Base-by-base conservation (phyloP, 306 rosid species). In the Inga leiocalycina region DNA sequence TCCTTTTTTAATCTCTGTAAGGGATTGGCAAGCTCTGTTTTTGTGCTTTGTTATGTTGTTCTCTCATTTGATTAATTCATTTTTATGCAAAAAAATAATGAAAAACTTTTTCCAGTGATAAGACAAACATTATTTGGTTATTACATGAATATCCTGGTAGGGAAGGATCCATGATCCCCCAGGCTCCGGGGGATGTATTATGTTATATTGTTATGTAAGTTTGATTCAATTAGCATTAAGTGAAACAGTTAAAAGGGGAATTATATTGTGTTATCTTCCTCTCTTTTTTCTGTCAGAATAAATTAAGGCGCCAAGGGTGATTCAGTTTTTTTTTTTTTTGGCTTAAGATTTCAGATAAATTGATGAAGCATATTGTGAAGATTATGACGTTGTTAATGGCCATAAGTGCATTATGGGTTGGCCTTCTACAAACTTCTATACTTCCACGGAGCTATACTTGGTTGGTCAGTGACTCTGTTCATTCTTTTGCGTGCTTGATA, bases 361-460 rank as follows among this genome's bases (percentile, higher is more conserved):
- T 75, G 87, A 91, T 93, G 98, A 91, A 91, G 97, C 98, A 93
- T 83, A 91, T 93, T 41, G 84, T 87, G 51, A 94, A 94, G 92
- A 91, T 94, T 79, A 34, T 90, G 76, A 81, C 93, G 27, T 69
- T 93, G 83, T 41, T 94, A 83, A 80, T 88, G 77, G 88, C 91
- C 84, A 77, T 93, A 62, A 82, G 95, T 69, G 92, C 97, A 20
- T 65, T 91, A 70, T 93, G 97, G 97, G 46, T 91, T 81, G 95
- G 97, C 84, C 97, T 94, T 71, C 68, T 93, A 51, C 91, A 90
- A 73, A 57, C 89, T 44, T 88, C 91, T 49, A 16, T 85, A 45
- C 32, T 93, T 78, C 95, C 97, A 34, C 82, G 46, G 48, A 82
- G 88, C 71, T 89, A 89, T 82, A 87, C 97, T 44, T 94, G 97